phyloP scores from a whole-genome alignment of 305 asterid species.

The Fraxinus paxiana region DNA sequence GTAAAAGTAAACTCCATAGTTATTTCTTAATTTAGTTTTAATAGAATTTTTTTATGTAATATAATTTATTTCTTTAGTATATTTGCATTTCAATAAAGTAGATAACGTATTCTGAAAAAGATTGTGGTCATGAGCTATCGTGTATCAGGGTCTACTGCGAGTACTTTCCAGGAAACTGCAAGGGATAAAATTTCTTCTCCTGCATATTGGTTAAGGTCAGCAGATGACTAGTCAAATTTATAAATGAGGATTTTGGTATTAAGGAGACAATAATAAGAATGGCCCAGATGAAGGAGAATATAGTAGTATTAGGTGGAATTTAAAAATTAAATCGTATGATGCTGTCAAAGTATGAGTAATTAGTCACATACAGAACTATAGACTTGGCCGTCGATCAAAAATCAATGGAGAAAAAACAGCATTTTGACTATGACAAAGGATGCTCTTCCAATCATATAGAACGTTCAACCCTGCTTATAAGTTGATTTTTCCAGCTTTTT shows the following conservation, averaged over 20 bases:
- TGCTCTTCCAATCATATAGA: neutral
- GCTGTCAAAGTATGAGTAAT: neutral
- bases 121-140: neutral
- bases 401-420: neutral
- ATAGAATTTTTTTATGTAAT: neutral
- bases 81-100: neutral
- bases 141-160: neutral
- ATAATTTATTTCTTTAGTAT: neutral
- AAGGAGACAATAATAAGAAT: neutral
- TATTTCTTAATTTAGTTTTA: neutral
- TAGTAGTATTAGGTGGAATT: neutral
- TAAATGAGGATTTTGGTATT: neutral
- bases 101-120: neutral
- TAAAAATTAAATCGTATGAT: neutral
- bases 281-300: neutral
- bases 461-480: neutral
- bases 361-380: neutral
- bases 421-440: neutral
- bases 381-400: neutral
- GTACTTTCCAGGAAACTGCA: neutral
- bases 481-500: neutral
- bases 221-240: neutral
- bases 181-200: neutral
- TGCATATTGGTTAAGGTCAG: neutral
- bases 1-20: neutral